Evolutionary conservation across 441 rosid species (phyloP), one percentile per base, ranked within the genome.

Genomic region (Cnidoscolus chayamansa): DNA sequence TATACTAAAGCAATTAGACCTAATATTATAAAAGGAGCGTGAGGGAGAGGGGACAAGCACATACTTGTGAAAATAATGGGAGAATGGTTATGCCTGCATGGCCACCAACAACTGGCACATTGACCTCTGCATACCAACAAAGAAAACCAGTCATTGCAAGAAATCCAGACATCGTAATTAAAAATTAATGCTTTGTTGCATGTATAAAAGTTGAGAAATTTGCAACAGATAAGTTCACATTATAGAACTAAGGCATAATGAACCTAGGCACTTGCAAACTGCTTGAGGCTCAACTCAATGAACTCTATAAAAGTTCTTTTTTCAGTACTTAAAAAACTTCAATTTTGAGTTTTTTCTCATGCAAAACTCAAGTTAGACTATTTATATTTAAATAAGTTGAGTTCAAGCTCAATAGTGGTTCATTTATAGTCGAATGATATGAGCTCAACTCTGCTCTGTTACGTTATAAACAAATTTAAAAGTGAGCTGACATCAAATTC

Each of bases 11-110:
- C 35, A 35, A 65, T 4, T n/a, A 48, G 31, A 6, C 40, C 3
- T 17, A 30, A n/a, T 1, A 7, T 4, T 13, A 6, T 13, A 50
- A 32, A 20, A 47, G 7, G 0, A 35, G 60, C n/a, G 15, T 8
- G n/a, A 20, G 15, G 65, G 1, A 43, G 0, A 51, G 12, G 47
- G 66, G 32, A 49, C 13, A 54, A 47, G 31, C 51, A 20, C 73
- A 55, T 67, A 93, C 96, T 78, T 91, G 94, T 72, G 98, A 85
- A 81, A 92, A 90, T 53, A 94, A 88, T 1, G 99, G 99, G 32
- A 94, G 98, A 76, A 94, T 94, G 45, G 98, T 94, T 70, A 94
- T 77, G 32, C 99, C 99, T 15, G 99, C 99, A 88, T 94, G 97
- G 68, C 98, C 99, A 75, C 99, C 99, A 77, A 89, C 94, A 74